A percentile compares a stretch with the other conserved stretches of the same genome.
Evolutionary conservation across 768 basidiomycete genomes (phyloP).

Genomic region (Strobilomyces confusus): DNA sequence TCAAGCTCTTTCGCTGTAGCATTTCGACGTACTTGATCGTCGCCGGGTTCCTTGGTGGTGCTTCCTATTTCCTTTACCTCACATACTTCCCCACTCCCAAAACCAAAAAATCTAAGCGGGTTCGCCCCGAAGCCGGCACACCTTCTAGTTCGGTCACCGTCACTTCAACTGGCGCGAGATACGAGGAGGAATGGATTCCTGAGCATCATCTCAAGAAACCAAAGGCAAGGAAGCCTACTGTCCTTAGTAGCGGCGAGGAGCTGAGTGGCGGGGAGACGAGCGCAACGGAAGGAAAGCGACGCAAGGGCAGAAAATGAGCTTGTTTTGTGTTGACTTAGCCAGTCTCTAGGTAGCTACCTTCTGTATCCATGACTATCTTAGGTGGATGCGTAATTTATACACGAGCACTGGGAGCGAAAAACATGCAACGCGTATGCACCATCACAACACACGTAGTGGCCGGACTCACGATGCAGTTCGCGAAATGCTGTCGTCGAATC

Average conservation of each 20-base stretch:
- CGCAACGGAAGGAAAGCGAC: constrained; percentile 47
- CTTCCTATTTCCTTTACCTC: constrained; percentile 60
- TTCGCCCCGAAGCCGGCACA: constrained; percentile 43
- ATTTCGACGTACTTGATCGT: constrained; percentile 73
- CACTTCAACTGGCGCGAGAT: constrained; percentile 58
- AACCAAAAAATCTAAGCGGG: constrained; percentile 45
- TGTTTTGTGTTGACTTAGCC: not conserved
- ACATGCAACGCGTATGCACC: not conserved
- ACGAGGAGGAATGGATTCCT: constrained; percentile 92
- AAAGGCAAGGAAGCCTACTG: constrained; percentile 47
- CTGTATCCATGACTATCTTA: not conserved
- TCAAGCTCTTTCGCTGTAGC: constrained; percentile 22
- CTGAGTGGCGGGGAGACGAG: constrained; percentile 63
- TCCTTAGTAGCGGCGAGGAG: constrained; percentile 59
- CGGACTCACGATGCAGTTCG: not conserved
- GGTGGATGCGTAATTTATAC: constrained; percentile 10
- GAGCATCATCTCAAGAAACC: constrained; percentile 76
- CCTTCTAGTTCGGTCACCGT: constrained; percentile 59
- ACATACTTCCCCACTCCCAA: constrained; percentile 64
- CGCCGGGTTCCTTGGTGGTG: constrained; percentile 55
- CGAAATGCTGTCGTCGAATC: not conserved
- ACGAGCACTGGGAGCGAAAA: not conserved
- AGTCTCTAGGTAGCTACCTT: not conserved
- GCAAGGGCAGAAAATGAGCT: constrained; percentile 49
- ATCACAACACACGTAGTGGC: not conserved